Conservation (phyloP, 176 grass and related monocot species). For the Avena insularis region DNA sequence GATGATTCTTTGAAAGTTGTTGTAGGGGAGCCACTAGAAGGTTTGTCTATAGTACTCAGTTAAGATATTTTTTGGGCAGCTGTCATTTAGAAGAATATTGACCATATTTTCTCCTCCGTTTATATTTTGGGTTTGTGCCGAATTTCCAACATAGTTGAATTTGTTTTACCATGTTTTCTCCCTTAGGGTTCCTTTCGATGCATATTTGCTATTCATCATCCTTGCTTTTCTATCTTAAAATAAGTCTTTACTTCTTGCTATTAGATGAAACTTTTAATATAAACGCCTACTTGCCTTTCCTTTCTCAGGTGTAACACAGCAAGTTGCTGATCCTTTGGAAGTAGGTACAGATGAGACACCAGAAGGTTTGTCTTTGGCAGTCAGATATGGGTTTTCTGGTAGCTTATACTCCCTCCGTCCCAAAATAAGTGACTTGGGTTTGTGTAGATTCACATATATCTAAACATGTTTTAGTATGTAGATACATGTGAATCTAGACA, state of each 20-base stretch:
- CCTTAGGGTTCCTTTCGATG: not conserved
- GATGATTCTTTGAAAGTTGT: not conserved
- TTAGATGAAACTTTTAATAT: constrained; percentile 17
- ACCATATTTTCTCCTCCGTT: not conserved
- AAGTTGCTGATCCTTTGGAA: constrained; percentile 32
- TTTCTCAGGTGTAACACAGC: constrained; percentile 17
- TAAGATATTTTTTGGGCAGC: constrained; percentile 20
- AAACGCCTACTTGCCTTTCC: constrained; percentile 8
- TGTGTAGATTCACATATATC: no score
- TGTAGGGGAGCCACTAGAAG: not conserved
- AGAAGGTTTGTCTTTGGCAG: constrained; percentile 35
- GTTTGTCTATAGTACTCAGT: constrained; percentile 24
- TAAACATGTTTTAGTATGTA: no score
- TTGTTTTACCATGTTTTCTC: constrained; percentile 17
- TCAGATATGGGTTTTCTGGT: constrained; percentile 3
- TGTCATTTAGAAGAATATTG: not conserved
- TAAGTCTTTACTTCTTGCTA: constrained; percentile 6
- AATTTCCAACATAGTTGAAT: not conserved
- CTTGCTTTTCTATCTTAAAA: constrained; percentile 5
- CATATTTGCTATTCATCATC: constrained; percentile 1
- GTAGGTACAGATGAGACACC: constrained; percentile 8
- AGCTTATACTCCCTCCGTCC: not conserved
- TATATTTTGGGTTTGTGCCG: not conserved
- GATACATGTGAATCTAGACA: no score
- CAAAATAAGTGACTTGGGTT: no score